Evolutionary conservation across 129 eudicot species (phyloP), one percentile per base, ranked within the genome.

Genomic region (Smallanthus sonchifolius): DNA sequence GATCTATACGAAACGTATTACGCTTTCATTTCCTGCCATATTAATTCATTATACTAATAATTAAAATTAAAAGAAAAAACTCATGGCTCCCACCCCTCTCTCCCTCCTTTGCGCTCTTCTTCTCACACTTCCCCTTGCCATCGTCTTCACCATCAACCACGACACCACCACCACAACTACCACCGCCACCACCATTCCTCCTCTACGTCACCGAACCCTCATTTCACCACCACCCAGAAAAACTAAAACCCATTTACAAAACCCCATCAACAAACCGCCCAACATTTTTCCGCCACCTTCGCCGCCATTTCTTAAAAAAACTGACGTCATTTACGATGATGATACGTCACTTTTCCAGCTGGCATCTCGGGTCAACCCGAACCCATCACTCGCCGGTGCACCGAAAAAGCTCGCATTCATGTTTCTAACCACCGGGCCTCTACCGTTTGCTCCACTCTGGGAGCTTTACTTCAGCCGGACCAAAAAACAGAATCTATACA

Each of bases 71-170:
- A 1, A 9, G 16, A 14, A 7, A 14, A 2, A 28, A 68, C 39
- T 24, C 66, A 80, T 90, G 77, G 81, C 92, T 43, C 96, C 95
- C 7, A 78, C 84, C 65, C 95, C 96, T 11, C 45, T 90, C 77
- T 90, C 98, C 52, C 96, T 93, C 30, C 79, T 90, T 42, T 90
- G 96, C 68, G 98, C 95, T 30, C 77, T 93, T 48, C 87, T 93
- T 66, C 92, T 93, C 11, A 90, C 92, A 36, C 77, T 90, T 6
- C 98, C 98, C 37, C 85, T 93, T 16, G 95, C 96, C 72, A 75
- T 84, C 60, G 16, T 93, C 77, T 90, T 93, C 89, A 90, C 98
- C 79, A 70, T 83, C 79, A 82, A 69, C 78, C 77, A 87, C 83
- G 77, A 82, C 59, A 17, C 66, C 70, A 4, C 85, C 87, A 43